These are phyloP conservation scores for Nakazawaea populi DNA, from an alignment of 805 yeast species.

Conservation along the genomic window DNA sequence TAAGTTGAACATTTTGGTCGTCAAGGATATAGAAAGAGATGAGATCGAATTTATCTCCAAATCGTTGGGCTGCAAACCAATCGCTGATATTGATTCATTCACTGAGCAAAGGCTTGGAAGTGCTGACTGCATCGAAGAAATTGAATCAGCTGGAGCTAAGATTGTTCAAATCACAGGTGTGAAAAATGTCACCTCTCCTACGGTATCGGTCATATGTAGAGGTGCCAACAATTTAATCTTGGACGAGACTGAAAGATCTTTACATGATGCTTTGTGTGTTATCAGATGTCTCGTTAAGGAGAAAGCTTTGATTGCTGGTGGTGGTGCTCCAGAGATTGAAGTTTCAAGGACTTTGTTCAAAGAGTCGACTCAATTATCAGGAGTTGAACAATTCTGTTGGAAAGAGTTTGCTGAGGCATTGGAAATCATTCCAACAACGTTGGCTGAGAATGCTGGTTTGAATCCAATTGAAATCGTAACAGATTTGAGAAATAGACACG, in stretches of 20 bases:
- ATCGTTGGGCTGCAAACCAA: constrained; percentile 90
- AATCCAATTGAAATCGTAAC: constrained; percentile 89
- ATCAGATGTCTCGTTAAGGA: constrained; percentile 82
- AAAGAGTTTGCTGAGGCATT: constrained; percentile 88
- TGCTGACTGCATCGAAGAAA: constrained; percentile 91
- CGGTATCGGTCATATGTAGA: constrained; percentile 87
- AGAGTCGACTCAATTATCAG: constrained; percentile 68
- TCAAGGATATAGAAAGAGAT: constrained; percentile 93
- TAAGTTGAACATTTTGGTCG: constrained; percentile 88
- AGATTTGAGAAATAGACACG: constrained; percentile 87
- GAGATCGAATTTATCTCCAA: constrained; percentile 86
- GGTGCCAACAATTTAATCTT: constrained; percentile 89
- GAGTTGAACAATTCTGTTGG: constrained; percentile 88
- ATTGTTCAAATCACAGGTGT: constrained; percentile 86
- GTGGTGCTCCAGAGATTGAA: constrained; percentile 97
- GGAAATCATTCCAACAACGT: constrained; percentile 88
- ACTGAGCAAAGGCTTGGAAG: constrained; percentile 88
- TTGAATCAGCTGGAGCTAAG: constrained; percentile 82
- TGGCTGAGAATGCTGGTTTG: constrained; percentile 93
- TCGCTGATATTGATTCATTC: constrained; percentile 91
- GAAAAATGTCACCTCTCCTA: constrained; percentile 48
- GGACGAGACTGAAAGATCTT: constrained; percentile 95
- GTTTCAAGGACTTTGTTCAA: constrained; percentile 67
- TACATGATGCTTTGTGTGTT: constrained; percentile 97
- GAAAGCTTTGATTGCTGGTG: constrained; percentile 92